These are phyloP conservation scores for Canavalia gladiata DNA, from an alignment of 306 rosid species.

Conservation along the genomic window DNA sequence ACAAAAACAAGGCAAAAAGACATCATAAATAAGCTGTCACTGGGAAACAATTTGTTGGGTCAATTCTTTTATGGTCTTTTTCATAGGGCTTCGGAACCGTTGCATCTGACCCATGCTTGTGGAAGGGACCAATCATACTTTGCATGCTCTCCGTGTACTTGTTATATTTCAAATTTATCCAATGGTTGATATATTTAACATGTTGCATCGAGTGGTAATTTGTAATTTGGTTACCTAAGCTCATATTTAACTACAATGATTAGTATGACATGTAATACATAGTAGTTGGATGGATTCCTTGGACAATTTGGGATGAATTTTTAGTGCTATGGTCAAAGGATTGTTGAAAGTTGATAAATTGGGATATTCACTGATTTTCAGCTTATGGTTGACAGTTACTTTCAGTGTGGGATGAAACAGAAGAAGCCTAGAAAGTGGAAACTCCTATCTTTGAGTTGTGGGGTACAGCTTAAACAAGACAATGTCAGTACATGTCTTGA, in stretches of 20 bases:
- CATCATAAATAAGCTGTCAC: background rate
- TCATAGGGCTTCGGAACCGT: slow-evolving; percentile 8
- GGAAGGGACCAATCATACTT: background rate
- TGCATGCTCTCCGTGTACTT: slow-evolving; percentile 1
- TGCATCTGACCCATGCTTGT: background rate
- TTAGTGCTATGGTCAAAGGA: slow-evolving; percentile 52
- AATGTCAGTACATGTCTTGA: background rate
- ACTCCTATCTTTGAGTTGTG: slow-evolving; percentile 14
- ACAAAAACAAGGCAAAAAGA: slow-evolving; percentile 39
- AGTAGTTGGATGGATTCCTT: background rate
- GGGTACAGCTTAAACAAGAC: background rate
- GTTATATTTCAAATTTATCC: background rate
- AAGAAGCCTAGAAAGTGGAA: slow-evolving; percentile 4
- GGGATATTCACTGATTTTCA: slow-evolving; percentile 44
- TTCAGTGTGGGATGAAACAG: slow-evolving; percentile 13
- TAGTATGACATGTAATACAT: background rate
- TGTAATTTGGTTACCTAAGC: background rate
- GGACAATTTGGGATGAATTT: slow-evolving; percentile 2
- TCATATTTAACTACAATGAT: background rate
- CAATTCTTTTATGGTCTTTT: slow-evolving; percentile 10
- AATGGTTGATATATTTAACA: background rate
- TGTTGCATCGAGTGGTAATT: background rate
- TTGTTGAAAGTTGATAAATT: slow-evolving; percentile 40
- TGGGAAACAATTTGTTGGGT: slow-evolving; percentile 34
- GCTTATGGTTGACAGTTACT: slow-evolving; percentile 37